Evolutionary conservation across 2,329 filamentous ascomycete genomes (phyloP), one percentile per base, ranked within the genome.

Genomic region (Acephala macrosclerotiorum): DNA sequence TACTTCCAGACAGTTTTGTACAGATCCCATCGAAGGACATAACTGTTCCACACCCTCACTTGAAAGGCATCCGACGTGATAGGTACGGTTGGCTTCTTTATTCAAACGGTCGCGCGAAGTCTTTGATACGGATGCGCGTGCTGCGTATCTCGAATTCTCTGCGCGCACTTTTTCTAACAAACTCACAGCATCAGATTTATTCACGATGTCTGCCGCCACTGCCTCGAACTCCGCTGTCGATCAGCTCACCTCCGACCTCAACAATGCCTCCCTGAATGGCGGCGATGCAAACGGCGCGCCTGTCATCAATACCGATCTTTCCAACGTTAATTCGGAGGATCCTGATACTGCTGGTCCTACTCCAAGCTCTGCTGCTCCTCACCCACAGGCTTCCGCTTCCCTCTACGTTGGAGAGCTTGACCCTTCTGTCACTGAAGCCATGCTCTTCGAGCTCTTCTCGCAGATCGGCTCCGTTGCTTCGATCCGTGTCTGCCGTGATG

Each of bases 381-480:
- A 92, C 79, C 92, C 94, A 78, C 92, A 93, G 80, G 95, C 96
- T 81, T 98, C 96, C 61, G 96, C 96, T 71, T 99, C 96, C 66
- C 93, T 99, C 80, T 99, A 99, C 81, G 96, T 99, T 74, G 96
- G 96, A 81, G 96, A 99, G 86, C 93, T 99, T 76, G 96, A 99
- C 81, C 89, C 93, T 75, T 96, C 93, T 69, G 96, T 99, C 80
- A 99, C 96, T 72, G 96, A 99, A 88, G 96, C 96, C 75, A 99
- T 99, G 96, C 94, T 99, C 77, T 99, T 98, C 83, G 96, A 99
- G 89, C 92, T 99, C 71, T 99, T 99, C 88, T 98, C 96, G 68
- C 96, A 96, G 83, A 99, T 99, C 79, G 96, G 96, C 75, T 95
- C 97, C 77, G 96, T 99, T 76, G 96, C 96, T 73, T 99, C 96